Evolutionary conservation across 106 monocot genomes (phyloP), one percentile per base, ranked within the genome.

Genomic region (Narthecium ossifragum): DNA sequence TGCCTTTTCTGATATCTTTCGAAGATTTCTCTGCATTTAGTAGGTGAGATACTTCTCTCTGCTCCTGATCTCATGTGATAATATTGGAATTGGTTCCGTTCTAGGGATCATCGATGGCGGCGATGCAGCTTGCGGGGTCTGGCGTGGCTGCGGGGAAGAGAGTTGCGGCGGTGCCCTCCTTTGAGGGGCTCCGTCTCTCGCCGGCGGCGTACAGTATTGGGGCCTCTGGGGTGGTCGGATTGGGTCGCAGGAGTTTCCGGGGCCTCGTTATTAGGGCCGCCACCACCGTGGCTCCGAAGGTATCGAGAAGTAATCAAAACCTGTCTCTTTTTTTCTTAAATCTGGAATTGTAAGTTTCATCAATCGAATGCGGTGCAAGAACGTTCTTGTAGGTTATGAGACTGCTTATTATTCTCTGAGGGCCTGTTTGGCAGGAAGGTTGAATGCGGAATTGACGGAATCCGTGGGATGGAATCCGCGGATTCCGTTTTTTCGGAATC

Each of bases 201-300:
- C 58, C 78, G 6, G 26, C 75, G 0, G 47, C 43, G 8, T 67
- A 10, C 47, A 60, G 13, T 14, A 46, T 61, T 33, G 26, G 53
- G 6, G 34, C 48, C 31, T 39, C 77, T 20, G 21, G 48, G 3
- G n/a, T 32, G 13, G 10, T 60, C 8, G 57, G 52, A 20, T 28
- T 71, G 4, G 53, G 43, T 10, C 40, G 60, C 68, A 41, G 65
- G 68, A 17, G 65, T 36, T 75, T 71, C 52, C 68, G 61, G 6
- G 29, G 73, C 3, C 55, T 89, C n/a, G 66, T 70, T 12, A 80
- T 89, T 9, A 84, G 52, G 57, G 84, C 84, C 33, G 71, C 84
- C 15, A 78, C 84, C 22, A 73, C 67, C 17, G 74, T 89, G 21
- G 60, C 78, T 15, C 72, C 78, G 2, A 71, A 68, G 78, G 78